phyloP scores from a whole-genome alignment of 225 moss, liverwort and hornwort species.

The Marchantia paleacea region DNA sequence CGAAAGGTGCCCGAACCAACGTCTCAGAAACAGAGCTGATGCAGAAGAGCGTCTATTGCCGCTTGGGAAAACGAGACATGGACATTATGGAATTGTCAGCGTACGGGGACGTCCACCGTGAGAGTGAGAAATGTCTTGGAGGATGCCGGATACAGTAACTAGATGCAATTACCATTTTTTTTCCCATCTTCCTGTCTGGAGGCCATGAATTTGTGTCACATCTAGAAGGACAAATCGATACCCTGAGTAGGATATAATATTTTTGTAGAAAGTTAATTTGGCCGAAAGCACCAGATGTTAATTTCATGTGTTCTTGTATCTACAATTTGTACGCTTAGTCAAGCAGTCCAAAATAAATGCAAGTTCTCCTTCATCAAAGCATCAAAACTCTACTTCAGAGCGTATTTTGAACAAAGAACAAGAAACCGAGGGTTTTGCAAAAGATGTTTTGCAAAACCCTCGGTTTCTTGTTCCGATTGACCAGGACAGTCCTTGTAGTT shows the following conservation, averaged over 20 bases:
- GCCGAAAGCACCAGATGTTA: not conserved
- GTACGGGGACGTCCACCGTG: slow-evolving; percentile 72
- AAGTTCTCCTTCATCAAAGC: not conserved
- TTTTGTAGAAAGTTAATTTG: not conserved
- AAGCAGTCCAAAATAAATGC: not conserved
- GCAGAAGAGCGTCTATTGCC: slow-evolving; percentile 83
- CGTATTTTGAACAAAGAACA: no score
- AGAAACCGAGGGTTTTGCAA: no score
- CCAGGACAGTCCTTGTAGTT: no score
- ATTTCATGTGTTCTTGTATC: not conserved
- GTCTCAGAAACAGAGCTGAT: slow-evolving; percentile 77
- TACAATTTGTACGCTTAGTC: not conserved
- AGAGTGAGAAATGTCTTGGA: slow-evolving; percentile 45
- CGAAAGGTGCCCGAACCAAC: slow-evolving; percentile 73
- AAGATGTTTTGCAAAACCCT: no score
- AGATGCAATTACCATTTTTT: not conserved
- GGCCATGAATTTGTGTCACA: not conserved
- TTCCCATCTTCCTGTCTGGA: not conserved
- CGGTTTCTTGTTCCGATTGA: no score
- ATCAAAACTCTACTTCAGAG: no score
- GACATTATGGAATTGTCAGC: slow-evolving; percentile 86
- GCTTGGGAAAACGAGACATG: slow-evolving; percentile 79
- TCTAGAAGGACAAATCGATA: not conserved
- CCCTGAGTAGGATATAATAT: not conserved
- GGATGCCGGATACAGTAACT: slow-evolving; percentile 77